phyloP scores from a whole-genome alignment of 495 filamentous ascomycete genomes.

The Penicillium macrosclerotiorum region DNA sequence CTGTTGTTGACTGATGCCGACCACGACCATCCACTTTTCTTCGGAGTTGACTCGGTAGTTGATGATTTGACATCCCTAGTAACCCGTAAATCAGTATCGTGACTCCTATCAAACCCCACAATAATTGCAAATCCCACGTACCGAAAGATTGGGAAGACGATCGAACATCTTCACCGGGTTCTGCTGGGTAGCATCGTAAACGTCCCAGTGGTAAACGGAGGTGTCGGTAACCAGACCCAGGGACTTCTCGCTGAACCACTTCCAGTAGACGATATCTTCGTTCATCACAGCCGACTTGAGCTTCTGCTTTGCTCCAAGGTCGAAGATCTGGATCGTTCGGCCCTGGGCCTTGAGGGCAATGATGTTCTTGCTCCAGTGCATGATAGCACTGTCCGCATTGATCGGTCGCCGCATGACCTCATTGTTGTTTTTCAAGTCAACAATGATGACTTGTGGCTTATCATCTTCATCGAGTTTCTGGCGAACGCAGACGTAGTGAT shows the following conservation, averaged over 20 bases:
- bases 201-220: slow-evolving; percentile 95
- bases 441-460: slow-evolving; percentile 89
- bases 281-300: slow-evolving; percentile 92
- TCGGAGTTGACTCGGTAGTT: slow-evolving; percentile 97
- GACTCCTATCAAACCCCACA: not conserved
- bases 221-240: slow-evolving; percentile 87
- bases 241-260: slow-evolving; percentile 89
- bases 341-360: slow-evolving; percentile 92
- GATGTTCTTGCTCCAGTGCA: slow-evolving; percentile 96
- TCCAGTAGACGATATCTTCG: slow-evolving; percentile 98
- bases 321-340: slow-evolving; percentile 96
- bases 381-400: slow-evolving; percentile 99
- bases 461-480: slow-evolving; percentile 81
- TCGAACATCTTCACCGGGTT: slow-evolving; percentile 89
- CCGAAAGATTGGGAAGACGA: slow-evolving; percentile 80
- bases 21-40: slow-evolving; percentile 96
- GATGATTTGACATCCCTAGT: slow-evolving; percentile 93
- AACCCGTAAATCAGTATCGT: not conserved
- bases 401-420: slow-evolving; percentile 90
- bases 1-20: slow-evolving; percentile 90
- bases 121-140: slow-evolving; percentile 42
- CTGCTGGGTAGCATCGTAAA: slow-evolving; percentile 74
- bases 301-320: slow-evolving; percentile 84
- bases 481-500: slow-evolving; percentile 90
- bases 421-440: slow-evolving; percentile 94